Conservation (phyloP, 306 rosid genomes). For the Amphicarpaea edgeworthii region DNA sequence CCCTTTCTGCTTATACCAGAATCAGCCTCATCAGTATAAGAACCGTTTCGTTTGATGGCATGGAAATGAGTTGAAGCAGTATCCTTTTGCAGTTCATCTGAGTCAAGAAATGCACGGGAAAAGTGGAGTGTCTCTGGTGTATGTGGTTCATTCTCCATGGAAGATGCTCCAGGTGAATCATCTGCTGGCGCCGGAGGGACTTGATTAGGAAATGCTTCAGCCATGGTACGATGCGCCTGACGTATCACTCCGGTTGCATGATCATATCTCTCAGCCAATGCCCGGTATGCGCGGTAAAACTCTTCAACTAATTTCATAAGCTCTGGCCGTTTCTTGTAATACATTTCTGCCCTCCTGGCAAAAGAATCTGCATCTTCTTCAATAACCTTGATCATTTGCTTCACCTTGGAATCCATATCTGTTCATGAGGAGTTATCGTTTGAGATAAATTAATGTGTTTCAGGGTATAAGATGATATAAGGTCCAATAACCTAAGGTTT, state of each 20-base stretch:
- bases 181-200: constrained; percentile 63
- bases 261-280: constrained; percentile 95
- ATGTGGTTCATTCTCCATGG: constrained; percentile 58
- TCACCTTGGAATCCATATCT: constrained; percentile 93
- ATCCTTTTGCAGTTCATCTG: constrained; percentile 66
- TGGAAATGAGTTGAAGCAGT: constrained; percentile 57
- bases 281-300: constrained; percentile 97
- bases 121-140: constrained; percentile 62
- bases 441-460: constrained; percentile 25
- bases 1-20: constrained; percentile 57
- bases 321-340: constrained; percentile 95
- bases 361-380: constrained; percentile 99
- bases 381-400: constrained; percentile 94
- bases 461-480: background rate
- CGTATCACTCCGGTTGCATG: constrained; percentile 93
- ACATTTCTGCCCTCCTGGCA: constrained; percentile 99
- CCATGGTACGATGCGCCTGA: constrained; percentile 98
- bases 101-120: constrained; percentile 55
- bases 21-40: constrained; percentile 62
- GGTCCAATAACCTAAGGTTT: background rate
- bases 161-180: constrained; percentile 62
- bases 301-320: constrained; percentile 98
- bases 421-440: constrained; percentile 31
- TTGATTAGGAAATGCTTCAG: constrained; percentile 98
- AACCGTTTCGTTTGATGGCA: constrained; percentile 64